Evolutionary conservation across 1,284 basidiomycete genomes (phyloP).

Genomic region (Ganoderma lingzhi): DNA sequence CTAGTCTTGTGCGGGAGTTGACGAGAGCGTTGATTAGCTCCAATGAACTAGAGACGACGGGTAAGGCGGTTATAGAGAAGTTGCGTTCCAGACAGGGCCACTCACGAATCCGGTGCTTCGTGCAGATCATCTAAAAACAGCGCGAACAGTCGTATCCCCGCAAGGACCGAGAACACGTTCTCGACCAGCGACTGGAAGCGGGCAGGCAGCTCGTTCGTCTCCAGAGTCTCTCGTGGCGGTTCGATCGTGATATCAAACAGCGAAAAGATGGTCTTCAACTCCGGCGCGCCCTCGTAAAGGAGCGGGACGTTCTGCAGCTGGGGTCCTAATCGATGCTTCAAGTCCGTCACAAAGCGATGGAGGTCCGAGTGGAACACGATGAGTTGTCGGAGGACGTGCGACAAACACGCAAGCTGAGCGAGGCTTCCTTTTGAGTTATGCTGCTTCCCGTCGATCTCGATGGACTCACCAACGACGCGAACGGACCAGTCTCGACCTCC

Average conservation of each 20-base stretch:
- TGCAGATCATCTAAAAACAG: slow-evolving; percentile 77
- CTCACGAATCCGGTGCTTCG: slow-evolving; percentile 73
- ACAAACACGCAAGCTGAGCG: slow-evolving; percentile 66
- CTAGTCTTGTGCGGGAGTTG: slow-evolving; percentile 71
- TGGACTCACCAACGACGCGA: slow-evolving; percentile 64
- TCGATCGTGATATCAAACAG: slow-evolving; percentile 61
- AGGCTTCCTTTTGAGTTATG: neutral
- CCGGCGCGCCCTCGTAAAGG: slow-evolving; percentile 73
- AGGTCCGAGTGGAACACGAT: slow-evolving; percentile 77
- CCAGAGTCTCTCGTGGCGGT: slow-evolving; percentile 59
- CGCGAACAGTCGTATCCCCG: slow-evolving; percentile 71
- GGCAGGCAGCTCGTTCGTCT: slow-evolving; percentile 66
- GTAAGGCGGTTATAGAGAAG: slow-evolving; percentile 5
- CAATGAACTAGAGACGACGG: slow-evolving; percentile 53
- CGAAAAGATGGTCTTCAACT: slow-evolving; percentile 66
- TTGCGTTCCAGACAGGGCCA: slow-evolving; percentile 21
- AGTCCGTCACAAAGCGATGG: slow-evolving; percentile 66
- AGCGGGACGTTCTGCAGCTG: slow-evolving; percentile 73
- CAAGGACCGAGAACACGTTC: slow-evolving; percentile 70
- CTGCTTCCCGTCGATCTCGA: neutral
- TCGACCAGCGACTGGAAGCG: slow-evolving; percentile 74
- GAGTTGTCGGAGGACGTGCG: slow-evolving; percentile 72
- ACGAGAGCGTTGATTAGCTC: slow-evolving; percentile 69
- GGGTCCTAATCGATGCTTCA: slow-evolving; percentile 68
- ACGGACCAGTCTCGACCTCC: slow-evolving; percentile 67